phyloP scores from a whole-genome alignment of 805 yeast genomes.

The Saccharomycopsis olivae region DNA sequence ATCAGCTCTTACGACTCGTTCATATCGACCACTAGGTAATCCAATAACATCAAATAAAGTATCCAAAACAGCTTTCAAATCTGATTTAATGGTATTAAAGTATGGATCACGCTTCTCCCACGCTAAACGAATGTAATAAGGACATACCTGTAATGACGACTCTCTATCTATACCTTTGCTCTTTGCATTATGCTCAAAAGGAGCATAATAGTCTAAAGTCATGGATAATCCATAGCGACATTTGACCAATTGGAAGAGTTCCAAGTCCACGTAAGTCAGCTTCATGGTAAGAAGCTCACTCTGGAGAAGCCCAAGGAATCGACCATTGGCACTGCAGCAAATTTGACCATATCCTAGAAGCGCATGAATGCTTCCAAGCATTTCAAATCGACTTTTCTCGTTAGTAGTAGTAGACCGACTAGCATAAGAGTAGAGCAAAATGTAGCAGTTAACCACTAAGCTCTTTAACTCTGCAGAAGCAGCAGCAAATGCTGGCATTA shows the following conservation, averaged over 20 bases:
- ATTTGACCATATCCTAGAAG: slow-evolving; percentile 59
- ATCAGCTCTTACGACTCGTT: slow-evolving; percentile 35
- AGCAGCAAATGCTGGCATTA: too few relatives aligned
- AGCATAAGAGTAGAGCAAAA: too few relatives aligned
- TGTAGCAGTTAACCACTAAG: slow-evolving; percentile 8
- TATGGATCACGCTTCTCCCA: slow-evolving; percentile 49
- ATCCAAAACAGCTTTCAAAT: slow-evolving; percentile 65
- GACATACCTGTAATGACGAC: slow-evolving; percentile 31
- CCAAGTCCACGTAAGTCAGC: slow-evolving; percentile 34
- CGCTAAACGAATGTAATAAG: slow-evolving; percentile 45
- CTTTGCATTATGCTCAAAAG: slow-evolving; percentile 53
- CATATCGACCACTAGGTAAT: slow-evolving; percentile 41
- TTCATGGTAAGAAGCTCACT: slow-evolving; percentile 36
- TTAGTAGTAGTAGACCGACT: background rate
- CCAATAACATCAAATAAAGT: slow-evolving; percentile 62
- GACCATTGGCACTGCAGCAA: slow-evolving; percentile 58
- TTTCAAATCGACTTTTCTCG: slow-evolving; percentile 25
- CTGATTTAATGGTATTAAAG: slow-evolving; percentile 50
- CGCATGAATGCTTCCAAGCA: slow-evolving; percentile 56
- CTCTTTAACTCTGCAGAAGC: slow-evolving; percentile 2
- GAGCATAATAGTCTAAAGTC: slow-evolving; percentile 46
- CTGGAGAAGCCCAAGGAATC: slow-evolving; percentile 52
- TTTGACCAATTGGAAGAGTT: slow-evolving; percentile 63
- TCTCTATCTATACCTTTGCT: slow-evolving; percentile 30
- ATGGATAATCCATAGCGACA: slow-evolving; percentile 69